Evolutionary conservation across 2,329 filamentous ascomycete species (phyloP).

Genomic region (Cordyceps cicadae): DNA sequence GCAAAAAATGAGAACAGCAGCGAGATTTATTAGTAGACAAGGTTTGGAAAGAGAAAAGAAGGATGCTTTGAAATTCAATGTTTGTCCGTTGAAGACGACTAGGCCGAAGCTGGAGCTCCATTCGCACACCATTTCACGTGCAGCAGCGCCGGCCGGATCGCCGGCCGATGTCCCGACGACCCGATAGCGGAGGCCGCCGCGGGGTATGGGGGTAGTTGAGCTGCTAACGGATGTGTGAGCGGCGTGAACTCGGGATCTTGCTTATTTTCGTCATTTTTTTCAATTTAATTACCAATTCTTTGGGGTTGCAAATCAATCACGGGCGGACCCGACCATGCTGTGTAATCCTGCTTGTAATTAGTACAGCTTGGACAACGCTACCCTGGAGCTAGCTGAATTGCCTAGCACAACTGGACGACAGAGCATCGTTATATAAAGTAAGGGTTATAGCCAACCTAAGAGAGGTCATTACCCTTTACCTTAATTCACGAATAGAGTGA

Average conservation of each 20-base stretch:
- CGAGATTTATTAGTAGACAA: not conserved
- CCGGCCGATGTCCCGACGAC: slow-evolving; percentile 9
- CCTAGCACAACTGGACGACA: too few species aligned
- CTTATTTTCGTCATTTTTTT: not conserved
- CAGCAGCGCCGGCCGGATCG: slow-evolving; percentile 11
- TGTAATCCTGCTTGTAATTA: too few species aligned
- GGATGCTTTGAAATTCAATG: slow-evolving; percentile 4
- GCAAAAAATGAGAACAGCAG: not conserved
- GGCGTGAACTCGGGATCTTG: not conserved
- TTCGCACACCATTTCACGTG: slow-evolving; percentile 21
- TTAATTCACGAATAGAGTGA: too few species aligned
- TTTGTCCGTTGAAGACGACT: slow-evolving; percentile 3
- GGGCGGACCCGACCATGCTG: not conserved
- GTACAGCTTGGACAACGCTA: too few species aligned
- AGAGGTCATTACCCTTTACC: too few species aligned
- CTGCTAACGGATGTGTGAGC: not conserved
- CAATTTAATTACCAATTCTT: not conserved
- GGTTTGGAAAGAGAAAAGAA: not conserved
- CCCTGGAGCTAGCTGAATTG: too few species aligned
- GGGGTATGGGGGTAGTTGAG: not conserved
- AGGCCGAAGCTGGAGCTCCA: slow-evolving; percentile 12
- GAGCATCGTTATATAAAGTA: too few species aligned
- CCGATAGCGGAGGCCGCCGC: slow-evolving; percentile 8
- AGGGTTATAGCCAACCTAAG: too few species aligned
- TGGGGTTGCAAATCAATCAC: not conserved